These are phyloP conservation scores for Cruciata laevipes DNA, from an alignment of 257 asterid genomes.

Conservation along the genomic window DNA sequence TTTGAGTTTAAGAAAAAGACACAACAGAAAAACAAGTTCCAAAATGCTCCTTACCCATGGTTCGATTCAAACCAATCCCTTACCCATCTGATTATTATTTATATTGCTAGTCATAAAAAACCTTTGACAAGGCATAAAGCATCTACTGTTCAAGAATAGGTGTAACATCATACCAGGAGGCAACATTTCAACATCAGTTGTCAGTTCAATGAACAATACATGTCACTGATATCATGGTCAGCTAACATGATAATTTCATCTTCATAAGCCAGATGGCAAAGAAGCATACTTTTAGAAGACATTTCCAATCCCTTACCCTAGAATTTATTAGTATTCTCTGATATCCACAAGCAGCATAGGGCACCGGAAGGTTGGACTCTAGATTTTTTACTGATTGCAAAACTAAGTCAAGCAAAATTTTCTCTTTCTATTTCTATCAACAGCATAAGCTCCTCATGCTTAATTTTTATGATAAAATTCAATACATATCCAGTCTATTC, in stretches of 20 bases:
- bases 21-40: not conserved
- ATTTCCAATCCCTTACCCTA: conserved; percentile 49
- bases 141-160: not conserved
- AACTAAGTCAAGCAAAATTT: no score
- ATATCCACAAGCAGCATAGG: no score
- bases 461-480: no score
- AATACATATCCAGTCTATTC: no score
- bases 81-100: not conserved
- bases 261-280: not conserved
- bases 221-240: no score
- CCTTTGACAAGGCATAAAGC: not conserved
- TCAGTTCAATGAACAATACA: not conserved
- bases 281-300: conserved; percentile 60
- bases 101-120: not conserved
- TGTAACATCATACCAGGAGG: not conserved
- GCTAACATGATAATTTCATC: not conserved
- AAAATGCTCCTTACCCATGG: not conserved
- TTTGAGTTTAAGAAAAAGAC: no score
- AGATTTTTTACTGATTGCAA: no score
- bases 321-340: not conserved
- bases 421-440: no score
- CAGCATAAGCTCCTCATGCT: no score
- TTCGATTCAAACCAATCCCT: not conserved
- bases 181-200: not conserved
- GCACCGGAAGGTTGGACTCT: no score